Conservation (phyloP, 2,329 filamentous ascomycete genomes). For the Paecilomyces sp. region DNA sequence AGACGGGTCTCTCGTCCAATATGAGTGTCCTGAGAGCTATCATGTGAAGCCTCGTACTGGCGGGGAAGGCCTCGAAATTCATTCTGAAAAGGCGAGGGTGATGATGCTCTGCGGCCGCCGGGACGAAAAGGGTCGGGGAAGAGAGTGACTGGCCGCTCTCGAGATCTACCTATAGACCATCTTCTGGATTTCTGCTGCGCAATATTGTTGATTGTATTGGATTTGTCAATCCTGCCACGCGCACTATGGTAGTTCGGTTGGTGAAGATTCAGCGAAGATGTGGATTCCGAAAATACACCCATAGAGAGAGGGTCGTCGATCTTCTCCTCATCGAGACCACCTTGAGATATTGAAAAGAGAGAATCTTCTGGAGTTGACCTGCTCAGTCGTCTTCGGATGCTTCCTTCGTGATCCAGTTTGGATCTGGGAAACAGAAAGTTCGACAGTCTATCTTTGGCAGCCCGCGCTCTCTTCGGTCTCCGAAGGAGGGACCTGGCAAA, state of each 20-base stretch:
- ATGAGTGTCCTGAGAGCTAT: neutral
- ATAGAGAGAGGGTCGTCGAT: neutral
- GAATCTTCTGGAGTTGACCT: neutral
- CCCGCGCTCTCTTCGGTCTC: neutral
- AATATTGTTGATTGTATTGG: neutral
- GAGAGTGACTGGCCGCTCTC: neutral
- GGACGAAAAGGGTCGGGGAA: neutral
- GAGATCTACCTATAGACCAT: neutral
- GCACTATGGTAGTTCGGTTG: neutral
- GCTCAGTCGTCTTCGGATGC: neutral
- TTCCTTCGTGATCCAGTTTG: neutral
- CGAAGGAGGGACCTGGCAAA: neutral
- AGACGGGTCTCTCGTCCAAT: neutral
- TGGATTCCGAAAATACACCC: neutral
- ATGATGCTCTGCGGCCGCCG: neutral
- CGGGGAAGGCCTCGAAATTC: neutral
- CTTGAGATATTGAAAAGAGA: neutral
- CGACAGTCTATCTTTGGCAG: neutral
- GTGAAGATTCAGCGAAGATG: neutral
- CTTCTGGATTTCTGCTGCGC: neutral
- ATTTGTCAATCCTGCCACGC: neutral
- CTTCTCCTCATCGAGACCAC: neutral
- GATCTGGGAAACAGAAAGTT: neutral
- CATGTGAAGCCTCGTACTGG: neutral
- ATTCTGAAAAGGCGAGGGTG: neutral